These are phyloP conservation scores for Boletus reticulatus DNA, from an alignment of 768 basidiomycete genomes.

Conservation along the genomic window DNA sequence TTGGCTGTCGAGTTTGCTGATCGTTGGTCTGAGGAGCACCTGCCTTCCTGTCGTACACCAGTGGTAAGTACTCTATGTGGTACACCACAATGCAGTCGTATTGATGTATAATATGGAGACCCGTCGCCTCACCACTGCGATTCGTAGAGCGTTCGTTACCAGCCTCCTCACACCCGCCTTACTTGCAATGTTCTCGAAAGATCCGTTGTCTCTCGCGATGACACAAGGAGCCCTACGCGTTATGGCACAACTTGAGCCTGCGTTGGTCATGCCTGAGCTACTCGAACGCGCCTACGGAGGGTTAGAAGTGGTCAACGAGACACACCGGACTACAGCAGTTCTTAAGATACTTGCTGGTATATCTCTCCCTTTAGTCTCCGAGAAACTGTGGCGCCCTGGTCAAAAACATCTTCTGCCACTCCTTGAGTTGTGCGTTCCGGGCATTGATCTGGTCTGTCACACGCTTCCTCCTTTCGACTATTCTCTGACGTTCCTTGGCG, in stretches of 20 bases:
- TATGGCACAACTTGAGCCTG: slow-evolving; percentile 78
- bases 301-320: slow-evolving; percentile 92
- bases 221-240: slow-evolving; percentile 77
- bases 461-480: background rate
- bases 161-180: slow-evolving; percentile 84
- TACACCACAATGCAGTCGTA: background rate
- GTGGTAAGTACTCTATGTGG: slow-evolving; percentile 35
- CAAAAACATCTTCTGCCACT: slow-evolving; percentile 87
- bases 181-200: slow-evolving; percentile 89
- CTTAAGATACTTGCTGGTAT: slow-evolving; percentile 81
- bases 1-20: slow-evolving; percentile 75
- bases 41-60: slow-evolving; percentile 76
- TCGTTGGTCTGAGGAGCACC: slow-evolving; percentile 77
- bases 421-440: slow-evolving; percentile 85
- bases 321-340: slow-evolving; percentile 90
- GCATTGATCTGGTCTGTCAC: slow-evolving; percentile 76
- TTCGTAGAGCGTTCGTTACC: slow-evolving; percentile 79
- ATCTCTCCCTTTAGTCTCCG: slow-evolving; percentile 70
- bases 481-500: background rate
- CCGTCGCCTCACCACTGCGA: slow-evolving; percentile 74
- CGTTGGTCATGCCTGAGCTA: slow-evolving; percentile 84
- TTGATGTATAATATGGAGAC: slow-evolving; percentile 38
- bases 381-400: slow-evolving; percentile 78
- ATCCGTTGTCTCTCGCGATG: slow-evolving; percentile 73
- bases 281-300: slow-evolving; percentile 90